Base-by-base conservation (phyloP, 2,329 filamentous ascomycete genomes). In the Phyllosticta citriasiana region DNA sequence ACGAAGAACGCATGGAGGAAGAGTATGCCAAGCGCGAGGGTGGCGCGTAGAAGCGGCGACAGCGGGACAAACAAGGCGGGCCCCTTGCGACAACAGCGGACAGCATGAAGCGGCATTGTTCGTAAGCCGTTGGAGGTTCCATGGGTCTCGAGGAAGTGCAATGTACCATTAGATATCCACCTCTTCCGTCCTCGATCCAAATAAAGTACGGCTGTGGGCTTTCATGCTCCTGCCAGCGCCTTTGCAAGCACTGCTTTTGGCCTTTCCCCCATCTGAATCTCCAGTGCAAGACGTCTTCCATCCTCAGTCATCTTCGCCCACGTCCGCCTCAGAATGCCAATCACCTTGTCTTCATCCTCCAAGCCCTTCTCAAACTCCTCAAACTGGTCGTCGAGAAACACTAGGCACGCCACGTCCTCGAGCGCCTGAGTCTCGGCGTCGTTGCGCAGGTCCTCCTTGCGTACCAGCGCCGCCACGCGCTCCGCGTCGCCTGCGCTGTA, bases 331-430 rank as follows among this genome's bases (percentile, higher is more conserved):
- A 76, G 25, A 27, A 76, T 76, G 19, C 75, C 77, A 22, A 93
- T 71, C 63, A 91, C 84, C 80, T 94, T 95, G 75, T 93, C 88
- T 69, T 91, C 88, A 75, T 93, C 88, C 69, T 91, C 87, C 59
- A 86, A 81, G 27, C 83, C 80, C 70, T 81, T 79, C 78, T 90
- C 87, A 74, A 94, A 96, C 57, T 82, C 83, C 68, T 92, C 90
- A 65, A 95, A 88, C 70, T 94, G 88, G 71, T 93, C 89, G 71
- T 94, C 90, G 65, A 96, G 75, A 71, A 96, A 96, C 27, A 95
- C 90, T 60, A 96, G 76, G 70, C 90, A 95, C 2, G 91, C 91
- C 54, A 91, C 88, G 75, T 95, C 91, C 77, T 95, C 91, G 64
- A 96, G 78, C 6, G 84, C 80, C 77, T 93, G 88, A 60, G 87